phyloP scores from a whole-genome alignment of 352 stramenopile species.

The Stramenopiles sp. region DNA sequence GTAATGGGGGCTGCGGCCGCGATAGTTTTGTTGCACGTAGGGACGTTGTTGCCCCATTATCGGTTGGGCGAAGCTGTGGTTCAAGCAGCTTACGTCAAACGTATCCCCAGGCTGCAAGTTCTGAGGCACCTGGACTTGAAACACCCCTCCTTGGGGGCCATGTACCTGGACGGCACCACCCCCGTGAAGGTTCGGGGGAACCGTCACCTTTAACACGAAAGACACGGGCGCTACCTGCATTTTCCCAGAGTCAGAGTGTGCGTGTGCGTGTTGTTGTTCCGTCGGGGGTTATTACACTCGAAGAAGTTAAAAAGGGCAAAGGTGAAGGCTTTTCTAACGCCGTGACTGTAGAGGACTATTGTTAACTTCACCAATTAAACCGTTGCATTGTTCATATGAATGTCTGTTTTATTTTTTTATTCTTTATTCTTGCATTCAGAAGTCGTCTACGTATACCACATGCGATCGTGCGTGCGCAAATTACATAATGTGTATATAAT shows the following conservation, averaged over 20 bases:
- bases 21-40: conserved; percentile 6
- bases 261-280: neutral
- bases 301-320: conserved; percentile 7
- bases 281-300: neutral
- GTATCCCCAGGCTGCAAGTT: conserved; percentile 6
- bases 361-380: neutral
- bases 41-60: conserved; percentile 7
- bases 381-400: no score
- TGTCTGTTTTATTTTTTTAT: no score
- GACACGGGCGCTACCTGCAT: neutral
- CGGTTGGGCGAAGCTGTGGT: conserved; percentile 4
- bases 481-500: no score
- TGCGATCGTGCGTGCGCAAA: neutral
- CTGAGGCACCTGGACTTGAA: conserved; percentile 6
- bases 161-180: neutral
- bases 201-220: conserved; percentile 6
- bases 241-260: neutral
- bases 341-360: neutral
- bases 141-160: neutral
- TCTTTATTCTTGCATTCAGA: neutral
- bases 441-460: neutral
- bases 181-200: conserved; percentile 1
- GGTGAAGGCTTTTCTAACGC: neutral
- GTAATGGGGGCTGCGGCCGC: neutral
- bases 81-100: conserved; percentile 6